These are phyloP conservation scores for Saturnispora halmiae DNA, from an alignment of 805 yeast genomes.

Conservation along the genomic window DNA sequence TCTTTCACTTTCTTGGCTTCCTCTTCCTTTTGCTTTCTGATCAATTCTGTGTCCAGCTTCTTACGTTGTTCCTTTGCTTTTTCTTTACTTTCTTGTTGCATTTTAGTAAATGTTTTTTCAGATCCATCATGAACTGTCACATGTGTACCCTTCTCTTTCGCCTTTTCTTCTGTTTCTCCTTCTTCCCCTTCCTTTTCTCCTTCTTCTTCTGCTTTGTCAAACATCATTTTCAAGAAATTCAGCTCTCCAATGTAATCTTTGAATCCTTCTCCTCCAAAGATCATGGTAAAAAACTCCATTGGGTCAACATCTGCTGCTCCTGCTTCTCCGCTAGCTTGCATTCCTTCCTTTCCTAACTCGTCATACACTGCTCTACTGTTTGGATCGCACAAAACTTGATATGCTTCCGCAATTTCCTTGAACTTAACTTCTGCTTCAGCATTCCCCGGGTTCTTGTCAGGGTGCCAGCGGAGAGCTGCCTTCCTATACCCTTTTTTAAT, in stretches of 20 bases:
- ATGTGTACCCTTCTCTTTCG: constrained; percentile 12
- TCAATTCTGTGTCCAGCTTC: constrained; percentile 21
- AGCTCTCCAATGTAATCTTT: constrained; percentile 82
- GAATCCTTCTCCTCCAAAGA: constrained; percentile 88
- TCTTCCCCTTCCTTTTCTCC: constrained; percentile 22
- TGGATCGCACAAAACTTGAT: constrained; percentile 66
- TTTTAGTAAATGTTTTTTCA: constrained; percentile 9
- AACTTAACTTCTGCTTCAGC: constrained; percentile 69
- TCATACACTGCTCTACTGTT: constrained; percentile 59
- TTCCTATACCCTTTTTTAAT: constrained; percentile 75
- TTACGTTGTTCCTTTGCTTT: constrained; percentile 11
- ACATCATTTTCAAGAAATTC: constrained; percentile 65
- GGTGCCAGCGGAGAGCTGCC: constrained; percentile 68
- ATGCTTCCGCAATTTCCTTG: constrained; percentile 56
- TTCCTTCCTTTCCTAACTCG: constrained; percentile 61
- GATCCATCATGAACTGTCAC: constrained; percentile 11
- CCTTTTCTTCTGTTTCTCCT: constrained; percentile 34
- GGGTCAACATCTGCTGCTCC: constrained; percentile 63
- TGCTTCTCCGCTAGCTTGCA: constrained; percentile 35
- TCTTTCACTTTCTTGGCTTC: constrained; percentile 44
- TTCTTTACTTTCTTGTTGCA: constrained; percentile 13
- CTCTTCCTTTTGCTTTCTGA: constrained; percentile 26
- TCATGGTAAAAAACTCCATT: constrained; percentile 56
- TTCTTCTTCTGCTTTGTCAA: constrained; percentile 37
- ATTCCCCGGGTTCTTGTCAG: constrained; percentile 73